phyloP scores from a whole-genome alignment of 495 filamentous ascomycete genomes.

The Lophiotrema nucula region DNA sequence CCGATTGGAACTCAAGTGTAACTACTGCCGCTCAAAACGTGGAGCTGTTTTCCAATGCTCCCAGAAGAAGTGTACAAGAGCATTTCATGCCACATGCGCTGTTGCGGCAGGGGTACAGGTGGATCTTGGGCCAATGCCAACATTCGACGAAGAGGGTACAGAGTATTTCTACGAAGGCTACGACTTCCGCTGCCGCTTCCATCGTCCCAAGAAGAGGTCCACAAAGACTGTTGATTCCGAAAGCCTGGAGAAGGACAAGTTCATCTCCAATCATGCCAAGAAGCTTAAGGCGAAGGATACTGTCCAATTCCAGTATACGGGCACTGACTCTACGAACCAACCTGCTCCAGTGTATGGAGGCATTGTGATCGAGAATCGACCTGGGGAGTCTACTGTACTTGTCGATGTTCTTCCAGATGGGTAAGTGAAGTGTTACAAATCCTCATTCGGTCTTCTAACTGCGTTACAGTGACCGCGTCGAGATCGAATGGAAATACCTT shows the following conservation, averaged over 20 bases:
- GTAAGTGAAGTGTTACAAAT: conserved; percentile 59
- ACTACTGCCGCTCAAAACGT: conserved; percentile 88
- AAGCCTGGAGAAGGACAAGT: conserved; percentile 65
- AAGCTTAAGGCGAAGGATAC: conserved; percentile 71
- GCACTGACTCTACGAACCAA: conserved; percentile 52
- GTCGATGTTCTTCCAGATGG: conserved; percentile 85
- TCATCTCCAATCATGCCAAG: conserved; percentile 66
- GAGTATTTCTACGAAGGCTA: conserved; percentile 87
- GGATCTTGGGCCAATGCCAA: conserved; percentile 76
- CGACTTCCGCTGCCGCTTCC: conserved; percentile 91
- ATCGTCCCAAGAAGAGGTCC: conserved; percentile 84
- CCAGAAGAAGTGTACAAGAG: conserved; percentile 85
- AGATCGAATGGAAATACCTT: conserved; percentile 78
- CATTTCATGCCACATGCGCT: conserved; percentile 95
- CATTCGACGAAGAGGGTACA: conserved; percentile 86
- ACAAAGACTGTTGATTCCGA: conserved; percentile 66
- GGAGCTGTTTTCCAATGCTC: conserved; percentile 98
- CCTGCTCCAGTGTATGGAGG: conserved; percentile 70
- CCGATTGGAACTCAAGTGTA: conserved; percentile 85
- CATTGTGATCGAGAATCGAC: conserved; percentile 80
- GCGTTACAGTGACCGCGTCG: conserved; percentile 56
- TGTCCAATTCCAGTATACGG: conserved; percentile 84
- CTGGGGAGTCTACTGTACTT: conserved; percentile 69
- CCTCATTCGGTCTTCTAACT: no score
- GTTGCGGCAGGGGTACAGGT: conserved; percentile 87